A percentile compares a stretch with the other conserved stretches of the same genome.
Evolutionary conservation across 805 yeast genomes (phyloP).

Genomic region (Candida adriatica): DNA sequence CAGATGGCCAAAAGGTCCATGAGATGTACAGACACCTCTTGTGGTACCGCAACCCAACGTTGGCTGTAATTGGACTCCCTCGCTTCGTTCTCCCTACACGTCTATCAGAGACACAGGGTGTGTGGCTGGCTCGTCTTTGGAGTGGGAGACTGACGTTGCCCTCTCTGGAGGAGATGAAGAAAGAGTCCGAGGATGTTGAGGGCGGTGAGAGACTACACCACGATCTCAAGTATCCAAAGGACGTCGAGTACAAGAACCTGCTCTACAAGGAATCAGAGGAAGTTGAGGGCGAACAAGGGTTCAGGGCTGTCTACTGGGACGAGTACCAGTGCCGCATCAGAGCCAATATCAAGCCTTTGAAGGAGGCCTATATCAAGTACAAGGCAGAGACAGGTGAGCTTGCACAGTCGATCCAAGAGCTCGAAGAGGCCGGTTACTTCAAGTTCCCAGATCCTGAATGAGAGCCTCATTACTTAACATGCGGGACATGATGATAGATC

Average conservation of each 20-base stretch:
- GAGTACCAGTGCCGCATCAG: constrained; percentile 36
- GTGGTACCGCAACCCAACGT: constrained; percentile 51
- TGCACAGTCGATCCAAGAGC: constrained; percentile 33
- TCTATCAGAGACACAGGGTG: constrained; percentile 56
- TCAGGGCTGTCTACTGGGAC: constrained; percentile 48
- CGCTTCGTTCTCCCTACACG: constrained; percentile 58
- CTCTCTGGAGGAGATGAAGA: constrained; percentile 35
- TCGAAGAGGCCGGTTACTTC: constrained; percentile 32
- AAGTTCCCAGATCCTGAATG: constrained; percentile 21
- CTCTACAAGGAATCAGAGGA: constrained; percentile 31
- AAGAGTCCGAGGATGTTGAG: constrained; percentile 34
- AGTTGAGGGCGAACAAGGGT: constrained; percentile 36
- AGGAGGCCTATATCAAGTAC: constrained; percentile 37
- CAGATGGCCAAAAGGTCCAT: constrained; percentile 41
- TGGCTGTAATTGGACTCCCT: constrained; percentile 59
- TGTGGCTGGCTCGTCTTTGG: constrained; percentile 57
- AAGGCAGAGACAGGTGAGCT: constrained; percentile 31
- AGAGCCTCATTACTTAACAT: neutral
- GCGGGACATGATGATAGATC: neutral
- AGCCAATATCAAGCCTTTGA: constrained; percentile 35
- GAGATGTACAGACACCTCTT: constrained; percentile 56
- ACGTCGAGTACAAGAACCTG: constrained; percentile 49
- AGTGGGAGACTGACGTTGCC: constrained; percentile 50
- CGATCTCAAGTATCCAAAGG: constrained; percentile 47
- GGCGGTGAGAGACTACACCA: constrained; percentile 48